Base-by-base conservation (phyloP, 768 basidiomycete genomes). In the Xanthoconium purpureum region DNA sequence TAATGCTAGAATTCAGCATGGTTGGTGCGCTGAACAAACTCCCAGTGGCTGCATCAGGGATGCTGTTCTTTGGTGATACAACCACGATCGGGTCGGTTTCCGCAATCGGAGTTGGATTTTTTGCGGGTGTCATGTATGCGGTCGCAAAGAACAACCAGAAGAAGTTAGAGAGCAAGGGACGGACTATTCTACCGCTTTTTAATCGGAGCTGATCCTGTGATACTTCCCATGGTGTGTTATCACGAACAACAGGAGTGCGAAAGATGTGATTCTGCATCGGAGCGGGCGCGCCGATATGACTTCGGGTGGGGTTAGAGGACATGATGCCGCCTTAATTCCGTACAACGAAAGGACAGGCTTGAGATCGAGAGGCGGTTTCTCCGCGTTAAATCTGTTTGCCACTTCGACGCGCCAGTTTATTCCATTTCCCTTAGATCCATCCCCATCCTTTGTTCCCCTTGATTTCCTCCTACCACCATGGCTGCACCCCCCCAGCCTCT, bases 21-120 rank as follows among this genome's bases (percentile, higher is more conserved):
- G 94, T 97, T 53, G 95, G 95, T 12, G 95, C 95, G 0, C 73
- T 98, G 63, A 98, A 98, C 77, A 98, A 98, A 77, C 80, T 99
- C 18, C 97, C 97, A 37, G 94, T 99, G 47, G 97, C 97, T 8
- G 95, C 94, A 14, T 97, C 94, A n/a, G 97, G 97, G 24, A 92
- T 99, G 88, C 72, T 99, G 57, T 97, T 97, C 76, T 97, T 97
- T 69, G 94, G 93, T 42, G 95, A 99, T 71, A 74, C 85, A 28
- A 87, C 92, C 44, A 97, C 92, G 9, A 68, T 87, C 49, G 91
- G 94, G 43, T 95, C 92, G 17, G 88, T 98, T 47, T 88, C 89
- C 12, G 94, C 94, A 35, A 85, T 99, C 52, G 74, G 78, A 2
- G 81, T 91, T 44, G 97, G 97, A 3, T 98, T 98, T 74, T 81